Evolutionary conservation across 495 filamentous ascomycete species (phyloP).

Genomic region (Halenospora varia): DNA sequence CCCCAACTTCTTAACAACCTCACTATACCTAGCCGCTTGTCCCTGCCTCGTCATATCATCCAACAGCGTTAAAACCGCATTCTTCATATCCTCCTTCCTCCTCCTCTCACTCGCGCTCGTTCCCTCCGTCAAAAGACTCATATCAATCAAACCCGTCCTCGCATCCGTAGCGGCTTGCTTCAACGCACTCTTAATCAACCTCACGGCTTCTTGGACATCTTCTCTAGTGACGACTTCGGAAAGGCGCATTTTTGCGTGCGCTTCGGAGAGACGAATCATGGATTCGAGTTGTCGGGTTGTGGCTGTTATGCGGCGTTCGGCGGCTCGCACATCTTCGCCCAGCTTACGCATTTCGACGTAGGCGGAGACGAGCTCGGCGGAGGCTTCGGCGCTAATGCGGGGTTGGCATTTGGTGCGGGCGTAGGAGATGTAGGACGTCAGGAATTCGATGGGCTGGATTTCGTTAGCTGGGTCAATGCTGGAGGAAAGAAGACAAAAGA

Average conservation of each 20-base stretch:
- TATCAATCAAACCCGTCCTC: constrained; percentile 90
- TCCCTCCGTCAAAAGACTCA: constrained; percentile 90
- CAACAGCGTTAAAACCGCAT: constrained; percentile 63
- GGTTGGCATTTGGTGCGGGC: constrained; percentile 86
- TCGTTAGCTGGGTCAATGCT: constrained; percentile 1
- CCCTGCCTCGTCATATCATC: constrained; percentile 73
- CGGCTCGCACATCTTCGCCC: constrained; percentile 88
- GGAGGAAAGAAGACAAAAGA: not conserved
- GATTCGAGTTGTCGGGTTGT: constrained; percentile 94
- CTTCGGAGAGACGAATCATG: constrained; percentile 95
- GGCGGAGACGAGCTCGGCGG: constrained; percentile 71
- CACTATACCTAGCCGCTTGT: constrained; percentile 67
- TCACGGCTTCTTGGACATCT: constrained; percentile 88
- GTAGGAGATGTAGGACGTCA: constrained; percentile 97
- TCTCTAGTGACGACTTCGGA: constrained; percentile 66
- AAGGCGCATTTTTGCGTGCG: constrained; percentile 96
- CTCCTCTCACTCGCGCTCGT: constrained; percentile 79
- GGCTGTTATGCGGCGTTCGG: constrained; percentile 94
- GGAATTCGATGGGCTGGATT: constrained; percentile 79
- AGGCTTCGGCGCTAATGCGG: constrained; percentile 68
- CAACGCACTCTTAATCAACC: constrained; percentile 88
- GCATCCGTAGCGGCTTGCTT: constrained; percentile 95
- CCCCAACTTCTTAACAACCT: constrained; percentile 66
- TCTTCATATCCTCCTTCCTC: constrained; percentile 79
- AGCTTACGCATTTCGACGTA: constrained; percentile 97